A percentile compares a stretch with the other conserved stretches of the same genome.
phyloP scores from a whole-genome alignment of 352 stramenopile genomes.

The Pythium dissimile region DNA sequence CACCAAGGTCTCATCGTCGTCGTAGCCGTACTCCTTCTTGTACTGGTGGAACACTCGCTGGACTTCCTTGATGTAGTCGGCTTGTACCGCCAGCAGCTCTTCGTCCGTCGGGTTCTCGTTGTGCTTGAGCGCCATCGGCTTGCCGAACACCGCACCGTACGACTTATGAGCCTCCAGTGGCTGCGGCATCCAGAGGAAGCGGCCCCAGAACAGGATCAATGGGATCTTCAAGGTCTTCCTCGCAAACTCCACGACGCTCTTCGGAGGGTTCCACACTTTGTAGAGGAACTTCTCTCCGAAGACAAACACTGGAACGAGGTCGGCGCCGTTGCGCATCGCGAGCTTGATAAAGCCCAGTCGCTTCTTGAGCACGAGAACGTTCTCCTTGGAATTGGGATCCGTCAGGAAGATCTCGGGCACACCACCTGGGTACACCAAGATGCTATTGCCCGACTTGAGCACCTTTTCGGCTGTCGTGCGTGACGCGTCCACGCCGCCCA shows the following conservation, averaged over 20 bases:
- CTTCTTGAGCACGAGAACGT: constrained; percentile 70
- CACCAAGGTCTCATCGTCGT: constrained; percentile 23
- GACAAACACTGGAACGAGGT: constrained; percentile 74
- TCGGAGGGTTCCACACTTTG: constrained; percentile 70
- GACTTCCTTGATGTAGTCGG: constrained; percentile 57
- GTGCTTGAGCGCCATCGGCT: constrained; percentile 51
- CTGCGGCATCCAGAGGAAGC: constrained; percentile 76
- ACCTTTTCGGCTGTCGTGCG: constrained; percentile 73
- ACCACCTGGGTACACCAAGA: constrained; percentile 73
- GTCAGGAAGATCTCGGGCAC: constrained; percentile 77
- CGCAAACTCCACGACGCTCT: constrained; percentile 56
- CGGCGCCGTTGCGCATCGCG: constrained; percentile 67
- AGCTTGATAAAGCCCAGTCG: constrained; percentile 80
- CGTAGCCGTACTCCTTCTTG: constrained; percentile 71
- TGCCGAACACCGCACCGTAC: constrained; percentile 75
- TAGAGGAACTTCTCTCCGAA: constrained; percentile 83
- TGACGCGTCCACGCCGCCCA: constrained; percentile 68
- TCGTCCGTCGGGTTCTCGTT: constrained; percentile 60
- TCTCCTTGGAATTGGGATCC: constrained; percentile 71
- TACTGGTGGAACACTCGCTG: constrained; percentile 62
- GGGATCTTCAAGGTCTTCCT: constrained; percentile 71
- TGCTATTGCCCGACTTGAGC: constrained; percentile 58
- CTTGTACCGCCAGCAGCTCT: constrained; percentile 48
- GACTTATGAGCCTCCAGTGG: constrained; percentile 48
- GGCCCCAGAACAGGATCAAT: constrained; percentile 77